phyloP scores from a whole-genome alignment of 495 filamentous ascomycete species.

The Xylaria scruposa region DNA sequence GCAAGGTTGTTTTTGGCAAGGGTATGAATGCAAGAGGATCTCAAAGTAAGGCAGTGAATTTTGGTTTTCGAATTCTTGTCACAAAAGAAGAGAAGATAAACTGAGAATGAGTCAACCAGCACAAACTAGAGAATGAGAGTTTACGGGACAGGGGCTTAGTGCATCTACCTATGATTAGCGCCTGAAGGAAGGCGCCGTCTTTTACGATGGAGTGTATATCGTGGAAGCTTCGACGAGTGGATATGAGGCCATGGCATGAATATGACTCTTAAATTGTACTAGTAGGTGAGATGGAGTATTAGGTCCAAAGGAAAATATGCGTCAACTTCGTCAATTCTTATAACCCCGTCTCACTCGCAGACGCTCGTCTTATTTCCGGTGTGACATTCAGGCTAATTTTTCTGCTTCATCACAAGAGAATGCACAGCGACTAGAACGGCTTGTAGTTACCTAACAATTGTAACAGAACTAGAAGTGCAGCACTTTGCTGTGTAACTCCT shows the following conservation, averaged over 20 bases:
- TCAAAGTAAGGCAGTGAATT: background rate
- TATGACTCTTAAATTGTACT: background rate
- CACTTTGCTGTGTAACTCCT: background rate
- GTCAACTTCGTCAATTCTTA: slow-evolving; percentile 4
- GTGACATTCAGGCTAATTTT: slow-evolving; percentile 10
- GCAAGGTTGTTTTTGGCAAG: background rate
- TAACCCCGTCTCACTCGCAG: background rate
- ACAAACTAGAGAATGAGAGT: background rate
- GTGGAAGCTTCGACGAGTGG: background rate
- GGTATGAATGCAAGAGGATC: background rate
- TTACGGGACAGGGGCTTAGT: background rate
- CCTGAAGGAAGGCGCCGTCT: background rate
- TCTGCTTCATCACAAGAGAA: background rate
- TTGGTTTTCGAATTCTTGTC: background rate
- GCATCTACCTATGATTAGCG: slow-evolving; percentile 2
- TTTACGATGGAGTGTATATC: background rate
- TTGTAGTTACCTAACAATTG: background rate
- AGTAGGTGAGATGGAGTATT: background rate
- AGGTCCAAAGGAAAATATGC: background rate
- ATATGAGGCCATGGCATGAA: background rate
- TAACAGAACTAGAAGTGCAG: background rate
- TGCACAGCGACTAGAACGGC: background rate
- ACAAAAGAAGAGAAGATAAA: slow-evolving; percentile 3
- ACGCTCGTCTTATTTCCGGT: background rate
- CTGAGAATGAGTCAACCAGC: slow-evolving; percentile 15